A percentile compares a stretch with the other conserved stretches of the same genome.
Conservation (phyloP, 345 rosid genomes). For the Ailanthus altissimus region DNA sequence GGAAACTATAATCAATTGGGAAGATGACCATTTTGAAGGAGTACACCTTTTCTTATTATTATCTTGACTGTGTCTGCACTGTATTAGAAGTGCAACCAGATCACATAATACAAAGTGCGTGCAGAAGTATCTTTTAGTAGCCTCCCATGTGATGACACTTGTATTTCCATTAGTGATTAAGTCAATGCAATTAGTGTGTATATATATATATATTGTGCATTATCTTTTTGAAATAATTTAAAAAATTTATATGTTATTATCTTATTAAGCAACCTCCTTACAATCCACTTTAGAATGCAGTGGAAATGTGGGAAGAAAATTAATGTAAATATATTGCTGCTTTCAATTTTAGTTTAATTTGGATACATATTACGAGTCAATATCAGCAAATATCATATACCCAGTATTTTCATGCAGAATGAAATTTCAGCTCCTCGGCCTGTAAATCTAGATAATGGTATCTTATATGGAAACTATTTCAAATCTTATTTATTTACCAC, state of each 20-base stretch:
- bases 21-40: background rate
- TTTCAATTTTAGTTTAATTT: background rate
- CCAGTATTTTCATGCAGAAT: background rate
- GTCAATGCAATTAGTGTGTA: background rate
- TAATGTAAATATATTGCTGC: background rate
- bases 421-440: background rate
- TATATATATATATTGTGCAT: background rate
- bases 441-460: background rate
- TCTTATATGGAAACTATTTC: background rate
- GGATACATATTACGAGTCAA: background rate
- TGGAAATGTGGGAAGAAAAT: conserved; percentile 1
- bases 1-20: background rate
- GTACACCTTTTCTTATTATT: conserved; percentile 1
- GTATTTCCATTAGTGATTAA: conserved; percentile 27
- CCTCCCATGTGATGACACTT: conserved; percentile 11
- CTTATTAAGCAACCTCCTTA: background rate
- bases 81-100: background rate
- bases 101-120: conserved; percentile 17
- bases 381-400: background rate
- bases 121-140: conserved; percentile 6
- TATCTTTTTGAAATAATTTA: background rate
- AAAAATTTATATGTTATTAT: background rate
- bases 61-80: background rate
- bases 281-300: conserved; percentile 6
- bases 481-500: no score